Evolutionary conservation across 352 stramenopile species (phyloP), one percentile per base, ranked within the genome.

Genomic region (Pythium periplocum): DNA sequence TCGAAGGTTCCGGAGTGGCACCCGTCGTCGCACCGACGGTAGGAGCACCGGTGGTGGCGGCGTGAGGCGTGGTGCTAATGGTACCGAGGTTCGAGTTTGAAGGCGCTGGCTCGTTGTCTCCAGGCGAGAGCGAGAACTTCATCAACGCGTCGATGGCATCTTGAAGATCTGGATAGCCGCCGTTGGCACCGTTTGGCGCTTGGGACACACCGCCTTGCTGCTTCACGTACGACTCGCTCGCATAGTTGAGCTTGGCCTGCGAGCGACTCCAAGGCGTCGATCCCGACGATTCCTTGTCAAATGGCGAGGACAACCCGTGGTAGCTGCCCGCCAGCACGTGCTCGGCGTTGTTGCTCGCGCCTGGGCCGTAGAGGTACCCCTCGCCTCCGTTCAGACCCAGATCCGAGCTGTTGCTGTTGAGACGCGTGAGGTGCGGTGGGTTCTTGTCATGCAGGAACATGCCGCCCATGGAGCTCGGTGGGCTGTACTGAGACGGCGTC

Each of bases 61-160:
- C 54, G 41, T 62, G 12, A 45, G 68, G 63, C n/a, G 64, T 61
- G 7, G 60, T 62, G 40, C 38, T 68, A 53, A 75, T 68, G n/a
- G 60, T 67, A 36, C 51, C 66, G 46, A 75, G 69, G n/a, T 60
- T 53, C 26, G 46, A 54, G 10, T n/a, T 31, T 30, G 53, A 31
- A 17, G 10, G 11, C 7, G 11, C 47, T 32, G 67, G 49, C 46
- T 84, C 74, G 26, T 70, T 55, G 41, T 89, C 76, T 7, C 53
- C 46, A 12, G 68, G 65, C 42, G 80, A 84, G 26, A 90, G 66
- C 55, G 80, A 90, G 53, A 91, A 91, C 68, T 87, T 87, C 75
- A 91, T 87, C 68, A 91, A 81, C 70, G 80, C 78, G 69, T 91
- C 80, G 62, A 91, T 91, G 73, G 80, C 78, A 81, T 91, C 80